phyloP scores from a whole-genome alignment of 2,329 filamentous ascomycete genomes.

The Hymenoscyphus fructigenus region DNA sequence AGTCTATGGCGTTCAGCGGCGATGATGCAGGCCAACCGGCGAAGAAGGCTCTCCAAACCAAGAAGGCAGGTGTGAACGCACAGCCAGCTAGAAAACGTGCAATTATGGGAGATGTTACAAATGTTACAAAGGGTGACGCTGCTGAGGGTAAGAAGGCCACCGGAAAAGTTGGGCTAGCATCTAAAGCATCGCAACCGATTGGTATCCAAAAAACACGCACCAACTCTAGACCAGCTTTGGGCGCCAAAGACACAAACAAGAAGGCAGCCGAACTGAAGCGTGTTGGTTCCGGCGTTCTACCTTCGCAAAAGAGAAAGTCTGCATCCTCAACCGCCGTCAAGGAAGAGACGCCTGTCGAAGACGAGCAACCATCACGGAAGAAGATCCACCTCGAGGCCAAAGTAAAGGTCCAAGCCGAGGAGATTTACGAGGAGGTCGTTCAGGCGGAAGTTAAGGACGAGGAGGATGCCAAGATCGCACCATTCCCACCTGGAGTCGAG shows the following conservation, averaged over 20 bases:
- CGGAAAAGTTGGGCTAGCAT: constrained; percentile 69
- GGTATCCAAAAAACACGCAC: constrained; percentile 72
- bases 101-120: constrained; percentile 92
- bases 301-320: constrained; percentile 66
- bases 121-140: constrained; percentile 77
- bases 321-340: constrained; percentile 52
- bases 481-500: constrained; percentile 46
- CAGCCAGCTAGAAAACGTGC: constrained; percentile 69
- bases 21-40: constrained; percentile 56
- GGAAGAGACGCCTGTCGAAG: constrained; percentile 59
- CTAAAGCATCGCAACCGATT: constrained; percentile 79
- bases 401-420: constrained; percentile 42
- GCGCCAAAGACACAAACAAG: constrained; percentile 64
- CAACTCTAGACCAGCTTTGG: constrained; percentile 61
- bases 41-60: constrained; percentile 67
- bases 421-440: constrained; percentile 40
- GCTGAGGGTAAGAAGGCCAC: constrained; percentile 74
- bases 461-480: constrained; percentile 29
- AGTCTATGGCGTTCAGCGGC: constrained; percentile 68
- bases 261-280: constrained; percentile 69
- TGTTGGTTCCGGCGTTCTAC: constrained; percentile 68
- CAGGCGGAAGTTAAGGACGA: constrained; percentile 33
- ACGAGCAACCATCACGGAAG: constrained; percentile 68
- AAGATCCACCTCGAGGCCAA: constrained; percentile 59
- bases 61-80: constrained; percentile 59